A percentile compares a stretch with the other conserved stretches of the same genome.
Conservation (phyloP, 2,329 filamentous ascomycete species). For the Botrytis cinerea region DNA sequence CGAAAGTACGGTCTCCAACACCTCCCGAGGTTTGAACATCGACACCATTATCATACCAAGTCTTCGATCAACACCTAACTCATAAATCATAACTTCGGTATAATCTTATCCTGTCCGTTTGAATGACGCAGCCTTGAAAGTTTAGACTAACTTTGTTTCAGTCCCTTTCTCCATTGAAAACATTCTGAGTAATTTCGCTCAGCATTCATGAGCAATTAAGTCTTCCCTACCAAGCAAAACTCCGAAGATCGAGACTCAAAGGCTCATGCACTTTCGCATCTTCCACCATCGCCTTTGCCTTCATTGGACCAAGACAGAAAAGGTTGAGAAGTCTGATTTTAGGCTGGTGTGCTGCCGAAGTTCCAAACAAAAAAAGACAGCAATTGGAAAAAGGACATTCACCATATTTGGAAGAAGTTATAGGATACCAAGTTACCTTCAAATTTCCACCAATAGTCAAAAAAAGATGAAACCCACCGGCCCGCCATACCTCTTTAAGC, state of each 20-base stretch:
- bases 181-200: not conserved
- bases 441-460: not conserved
- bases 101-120: not conserved
- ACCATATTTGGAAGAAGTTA: not conserved
- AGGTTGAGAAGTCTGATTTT: not conserved
- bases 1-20: not conserved
- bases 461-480: too few relatives aligned
- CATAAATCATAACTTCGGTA: not conserved
- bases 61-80: not conserved
- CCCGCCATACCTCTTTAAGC: too few relatives aligned
- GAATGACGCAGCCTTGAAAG: not conserved
- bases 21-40: not conserved
- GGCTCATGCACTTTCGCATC: not conserved
- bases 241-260: not conserved
- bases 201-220: not conserved
- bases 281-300: not conserved
- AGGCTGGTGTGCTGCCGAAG: not conserved
- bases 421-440: not conserved
- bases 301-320: constrained; percentile 7
- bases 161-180: not conserved
- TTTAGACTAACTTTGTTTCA: not conserved
- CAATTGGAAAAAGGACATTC: not conserved
- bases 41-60: not conserved
- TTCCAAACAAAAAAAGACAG: not conserved
- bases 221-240: not conserved